phyloP scores from a whole-genome alignment of 2,329 filamentous ascomycete species.

The Aspergillus vadensis region DNA sequence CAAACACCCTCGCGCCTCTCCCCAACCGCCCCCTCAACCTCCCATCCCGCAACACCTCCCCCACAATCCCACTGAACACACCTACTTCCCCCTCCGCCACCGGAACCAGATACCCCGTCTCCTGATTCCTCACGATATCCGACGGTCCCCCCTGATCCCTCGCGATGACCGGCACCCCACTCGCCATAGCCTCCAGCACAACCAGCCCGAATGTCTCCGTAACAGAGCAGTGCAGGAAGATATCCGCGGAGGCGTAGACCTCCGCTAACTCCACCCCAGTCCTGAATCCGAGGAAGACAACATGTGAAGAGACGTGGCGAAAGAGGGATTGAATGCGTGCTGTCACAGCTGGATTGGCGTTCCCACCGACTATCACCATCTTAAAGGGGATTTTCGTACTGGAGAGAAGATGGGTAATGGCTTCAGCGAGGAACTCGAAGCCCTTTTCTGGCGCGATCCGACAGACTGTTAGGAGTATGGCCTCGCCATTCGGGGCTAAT shows the following conservation, averaged over 20 bases:
- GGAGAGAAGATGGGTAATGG: constrained; percentile 54
- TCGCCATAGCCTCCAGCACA: constrained; percentile 71
- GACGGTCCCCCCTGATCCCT: constrained; percentile 70
- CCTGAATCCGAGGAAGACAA: constrained; percentile 68
- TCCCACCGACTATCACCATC: constrained; percentile 68
- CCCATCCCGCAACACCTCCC: constrained; percentile 52
- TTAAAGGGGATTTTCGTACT: constrained; percentile 61
- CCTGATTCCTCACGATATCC: constrained; percentile 63
- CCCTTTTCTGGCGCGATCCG: constrained; percentile 71
- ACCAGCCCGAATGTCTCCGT: constrained; percentile 73
- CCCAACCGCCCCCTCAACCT: constrained; percentile 51
- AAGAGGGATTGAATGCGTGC: constrained; percentile 64
- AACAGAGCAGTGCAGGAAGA: constrained; percentile 72
- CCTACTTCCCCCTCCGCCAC: constrained; percentile 63
- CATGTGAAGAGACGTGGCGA: constrained; percentile 53
- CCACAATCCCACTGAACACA: constrained; percentile 58
- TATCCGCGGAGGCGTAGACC: constrained; percentile 67
- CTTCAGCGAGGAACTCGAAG: constrained; percentile 66
- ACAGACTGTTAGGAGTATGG: constrained; percentile 67
- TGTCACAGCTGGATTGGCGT: constrained; percentile 65
- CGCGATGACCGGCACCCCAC: constrained; percentile 68
- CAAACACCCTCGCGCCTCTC: constrained; percentile 55
- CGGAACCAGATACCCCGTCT: constrained; percentile 62
- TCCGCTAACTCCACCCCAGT: constrained; percentile 62
- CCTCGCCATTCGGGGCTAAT: constrained; percentile 63